Conservation (phyloP, 1,284 basidiomycete genomes). For the Neotropicomus parvogracilis region DNA sequence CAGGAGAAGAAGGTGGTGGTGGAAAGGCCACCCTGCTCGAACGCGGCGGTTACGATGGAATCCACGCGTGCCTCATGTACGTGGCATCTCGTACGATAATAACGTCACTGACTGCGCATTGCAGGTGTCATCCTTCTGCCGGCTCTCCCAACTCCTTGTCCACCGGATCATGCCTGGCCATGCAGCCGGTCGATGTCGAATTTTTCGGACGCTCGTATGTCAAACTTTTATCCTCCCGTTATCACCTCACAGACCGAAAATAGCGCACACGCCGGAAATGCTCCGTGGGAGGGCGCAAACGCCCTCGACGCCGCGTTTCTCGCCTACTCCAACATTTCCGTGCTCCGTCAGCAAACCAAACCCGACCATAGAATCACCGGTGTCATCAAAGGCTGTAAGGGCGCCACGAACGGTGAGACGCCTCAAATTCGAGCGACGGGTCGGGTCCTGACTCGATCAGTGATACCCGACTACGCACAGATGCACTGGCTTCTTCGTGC, state of each 20-base stretch:
- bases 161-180: slow-evolving; percentile 53
- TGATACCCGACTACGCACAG: slow-evolving; percentile 76
- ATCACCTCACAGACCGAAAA: slow-evolving; percentile 7
- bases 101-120: slow-evolving; percentile 12
- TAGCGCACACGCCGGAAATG: slow-evolving; percentile 70
- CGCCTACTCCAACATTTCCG: slow-evolving; percentile 72
- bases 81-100: slow-evolving; percentile 21
- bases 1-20: slow-evolving; percentile 75
- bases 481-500: slow-evolving; percentile 68
- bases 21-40: slow-evolving; percentile 76
- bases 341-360: slow-evolving; percentile 71
- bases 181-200: slow-evolving; percentile 58
- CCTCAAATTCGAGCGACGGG: slow-evolving; percentile 3
- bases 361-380: slow-evolving; percentile 68
- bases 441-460: slow-evolving; percentile 34
- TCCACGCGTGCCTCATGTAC: slow-evolving; percentile 77
- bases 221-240: not conserved
- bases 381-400: slow-evolving; percentile 58
- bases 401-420: slow-evolving; percentile 57
- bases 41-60: slow-evolving; percentile 68
- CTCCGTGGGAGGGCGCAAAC: slow-evolving; percentile 82
- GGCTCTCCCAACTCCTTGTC: slow-evolving; percentile 47
- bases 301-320: slow-evolving; percentile 82
- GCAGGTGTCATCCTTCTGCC: slow-evolving; percentile 63
- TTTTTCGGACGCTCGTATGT: slow-evolving; percentile 65